Evolutionary conservation across 2,329 filamentous ascomycete species (phyloP), one percentile per base, ranked within the genome.

Genomic region (Hymenotorrendiella dingleyae): DNA sequence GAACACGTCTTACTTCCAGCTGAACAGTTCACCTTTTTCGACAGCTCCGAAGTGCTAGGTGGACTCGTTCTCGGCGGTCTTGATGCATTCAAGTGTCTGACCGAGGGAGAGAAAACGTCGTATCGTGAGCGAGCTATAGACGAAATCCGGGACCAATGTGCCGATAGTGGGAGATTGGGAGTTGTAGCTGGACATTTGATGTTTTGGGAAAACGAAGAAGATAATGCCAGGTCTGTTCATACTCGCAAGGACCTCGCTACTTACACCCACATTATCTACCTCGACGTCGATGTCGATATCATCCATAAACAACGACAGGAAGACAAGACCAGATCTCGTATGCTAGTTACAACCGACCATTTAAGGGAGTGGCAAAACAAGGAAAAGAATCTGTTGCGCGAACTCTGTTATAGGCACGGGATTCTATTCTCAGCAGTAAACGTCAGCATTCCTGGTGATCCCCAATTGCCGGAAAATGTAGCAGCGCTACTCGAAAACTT

Each of bases 181-280:
- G 52, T 83, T 3, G 71, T 82, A 3, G 60, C 72, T 4, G 76
- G 75, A 0, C 74, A 82, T 54, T 72, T 65, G 54, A 73, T 72
- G 62, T 73, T 81, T 49, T 79, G 73, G 72, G 4, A 46, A 0
- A 64, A 71, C 20, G 55, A 55, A 1, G 52, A 65, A 0, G 45
- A 55, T 7, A 27, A 20, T n/a, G 59, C 55, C 23, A 14, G 55
- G 1, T 12, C 47, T 5, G 66, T 75, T 0, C 66, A 59, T 38
- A 80, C 72, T 0, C 9, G 58, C 2, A 60, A 52, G 6, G 77
- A 82, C 43, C 36, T 69, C 4, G 32, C 62, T 0, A 65, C 58
- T 0, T 82, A 68, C 54, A 78, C 74, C 0, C 76, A 82, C 49
- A 74, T 84, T 11, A 32, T 83, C 10, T 82, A 82, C 51, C 53